Conservation (phyloP, 2,329 filamentous ascomycete genomes). For the Alternaria incomplexa region DNA sequence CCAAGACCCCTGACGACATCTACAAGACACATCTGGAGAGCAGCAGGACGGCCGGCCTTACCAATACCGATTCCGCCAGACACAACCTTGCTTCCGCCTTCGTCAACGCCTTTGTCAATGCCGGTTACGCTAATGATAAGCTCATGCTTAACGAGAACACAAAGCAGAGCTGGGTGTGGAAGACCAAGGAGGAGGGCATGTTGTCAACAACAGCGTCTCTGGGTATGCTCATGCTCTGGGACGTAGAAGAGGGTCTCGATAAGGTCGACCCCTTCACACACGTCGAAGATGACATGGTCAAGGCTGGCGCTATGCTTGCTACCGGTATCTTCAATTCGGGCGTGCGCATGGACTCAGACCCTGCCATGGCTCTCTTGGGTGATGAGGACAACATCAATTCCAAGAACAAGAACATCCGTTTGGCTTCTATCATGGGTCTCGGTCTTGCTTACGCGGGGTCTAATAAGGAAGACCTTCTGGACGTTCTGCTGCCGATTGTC, state of each 20-base stretch:
- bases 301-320: conserved; percentile 88
- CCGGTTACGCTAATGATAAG: conserved; percentile 94
- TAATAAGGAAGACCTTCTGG: conserved; percentile 86
- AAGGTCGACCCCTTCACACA: conserved; percentile 96
- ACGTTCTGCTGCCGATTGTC: conserved; percentile 84
- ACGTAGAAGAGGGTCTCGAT: conserved; percentile 88
- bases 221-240: conserved; percentile 90
- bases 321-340: conserved; percentile 97
- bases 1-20: conserved; percentile 96
- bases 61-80: conserved; percentile 91
- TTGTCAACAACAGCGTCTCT: conserved; percentile 93
- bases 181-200: conserved; percentile 98
- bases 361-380: conserved; percentile 83
- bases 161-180: conserved; percentile 97
- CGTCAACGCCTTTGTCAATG: conserved; percentile 96
- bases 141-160: conserved; percentile 89
- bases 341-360: conserved; percentile 86
- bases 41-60: conserved; percentile 88
- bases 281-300: conserved; percentile 79
- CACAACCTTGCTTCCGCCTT: conserved; percentile 96
- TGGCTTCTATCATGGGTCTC: conserved; percentile 93
- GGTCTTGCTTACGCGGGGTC: conserved; percentile 94
- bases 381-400: conserved; percentile 80
- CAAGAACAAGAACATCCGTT: conserved; percentile 77
- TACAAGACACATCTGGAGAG: conserved; percentile 99